phyloP scores from a whole-genome alignment of 257 asterid species.

The Apocynum venetum region DNA sequence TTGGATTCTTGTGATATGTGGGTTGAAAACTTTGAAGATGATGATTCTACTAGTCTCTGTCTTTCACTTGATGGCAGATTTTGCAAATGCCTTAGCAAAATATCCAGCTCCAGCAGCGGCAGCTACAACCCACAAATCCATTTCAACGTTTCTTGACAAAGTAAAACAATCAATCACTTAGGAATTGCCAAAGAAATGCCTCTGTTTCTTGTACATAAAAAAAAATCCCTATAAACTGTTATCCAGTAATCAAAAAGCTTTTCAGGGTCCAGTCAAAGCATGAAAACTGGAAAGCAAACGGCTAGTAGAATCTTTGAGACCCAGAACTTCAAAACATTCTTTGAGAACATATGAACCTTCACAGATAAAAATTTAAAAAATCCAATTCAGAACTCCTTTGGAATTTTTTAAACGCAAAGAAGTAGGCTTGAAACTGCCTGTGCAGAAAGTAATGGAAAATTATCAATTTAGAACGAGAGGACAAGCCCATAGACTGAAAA shows the following conservation, averaged over 20 bases:
- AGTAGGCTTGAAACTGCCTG: background rate
- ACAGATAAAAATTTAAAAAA: background rate
- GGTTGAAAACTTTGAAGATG: conserved; percentile 25
- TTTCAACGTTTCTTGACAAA: background rate
- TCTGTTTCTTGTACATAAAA: background rate
- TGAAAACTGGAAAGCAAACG: background rate
- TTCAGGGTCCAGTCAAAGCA: background rate
- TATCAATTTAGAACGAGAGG: no score
- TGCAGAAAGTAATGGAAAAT: background rate
- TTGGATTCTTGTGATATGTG: conserved; percentile 35
- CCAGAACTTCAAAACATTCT: background rate
- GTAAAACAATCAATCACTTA: conserved; percentile 6
- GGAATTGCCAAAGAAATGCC: background rate
- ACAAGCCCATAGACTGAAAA: background rate
- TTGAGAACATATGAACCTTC: background rate
- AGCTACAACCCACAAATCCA: conserved; percentile 83
- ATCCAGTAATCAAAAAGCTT: background rate
- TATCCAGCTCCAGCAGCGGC: conserved; percentile 89
- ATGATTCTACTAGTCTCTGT: conserved; percentile 23
- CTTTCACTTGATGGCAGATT: conserved; percentile 38
- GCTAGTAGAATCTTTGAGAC: background rate
- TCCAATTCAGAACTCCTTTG: background rate
- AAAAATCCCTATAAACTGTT: background rate
- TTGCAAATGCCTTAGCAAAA: conserved; percentile 50
- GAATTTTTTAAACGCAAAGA: background rate